phyloP scores from a whole-genome alignment of 228 moss, liverwort and hornwort genomes.

The Sphagnum magellanicum region DNA sequence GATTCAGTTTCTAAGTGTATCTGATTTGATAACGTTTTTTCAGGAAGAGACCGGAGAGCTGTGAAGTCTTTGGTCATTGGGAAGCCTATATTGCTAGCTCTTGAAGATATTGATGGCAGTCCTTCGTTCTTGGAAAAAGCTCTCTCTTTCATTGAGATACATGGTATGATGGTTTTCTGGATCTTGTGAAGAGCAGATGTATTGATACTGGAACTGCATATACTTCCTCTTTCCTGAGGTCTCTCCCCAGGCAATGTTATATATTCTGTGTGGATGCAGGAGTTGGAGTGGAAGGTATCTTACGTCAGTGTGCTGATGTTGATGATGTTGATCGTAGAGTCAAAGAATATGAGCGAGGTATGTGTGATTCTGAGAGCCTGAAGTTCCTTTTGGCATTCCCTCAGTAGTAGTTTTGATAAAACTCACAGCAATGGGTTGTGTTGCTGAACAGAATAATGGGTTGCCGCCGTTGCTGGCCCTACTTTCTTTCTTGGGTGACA shows the following conservation, averaged over 20 bases:
- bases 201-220: too few relatives aligned
- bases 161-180: constrained; percentile 24
- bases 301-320: constrained; percentile 83
- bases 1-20: too few relatives aligned
- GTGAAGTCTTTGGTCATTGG: constrained; percentile 77
- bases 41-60: constrained; percentile 61
- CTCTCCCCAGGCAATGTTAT: too few relatives aligned
- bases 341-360: constrained; percentile 75
- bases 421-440: too few relatives aligned
- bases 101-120: constrained; percentile 85
- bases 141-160: constrained; percentile 70
- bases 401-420: too few relatives aligned
- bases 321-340: constrained; percentile 95
- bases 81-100: constrained; percentile 72
- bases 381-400: too few relatives aligned
- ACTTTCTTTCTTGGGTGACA: too few relatives aligned
- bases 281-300: constrained; percentile 50
- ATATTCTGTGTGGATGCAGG: constrained; percentile 16
- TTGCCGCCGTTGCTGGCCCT: too few relatives aligned
- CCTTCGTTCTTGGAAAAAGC: constrained; percentile 94
- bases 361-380: neutral
- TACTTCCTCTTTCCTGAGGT: too few relatives aligned
- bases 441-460: too few relatives aligned
- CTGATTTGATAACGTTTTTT: neutral
- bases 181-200: too few relatives aligned